Conservation (phyloP, 345 rosid species). For the Melaleuca alternifolia region DNA sequence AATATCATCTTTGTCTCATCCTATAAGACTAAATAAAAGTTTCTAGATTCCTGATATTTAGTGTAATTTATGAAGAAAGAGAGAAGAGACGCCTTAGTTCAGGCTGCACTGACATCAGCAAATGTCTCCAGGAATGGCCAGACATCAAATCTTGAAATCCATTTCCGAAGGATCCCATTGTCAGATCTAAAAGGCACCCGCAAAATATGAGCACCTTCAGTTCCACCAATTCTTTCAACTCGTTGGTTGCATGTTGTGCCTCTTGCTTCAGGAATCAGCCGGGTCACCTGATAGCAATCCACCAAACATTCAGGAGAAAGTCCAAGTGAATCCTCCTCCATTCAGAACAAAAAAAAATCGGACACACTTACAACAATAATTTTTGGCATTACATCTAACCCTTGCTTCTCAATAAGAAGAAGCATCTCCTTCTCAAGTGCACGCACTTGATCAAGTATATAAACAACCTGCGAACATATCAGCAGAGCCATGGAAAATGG, state of each 20-base stretch:
- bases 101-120: not conserved
- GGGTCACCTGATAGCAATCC: not conserved
- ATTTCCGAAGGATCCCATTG: conserved; percentile 4
- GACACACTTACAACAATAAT: conserved; percentile 59
- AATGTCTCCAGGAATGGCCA: conserved; percentile 94
- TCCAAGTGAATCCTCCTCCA: not conserved
- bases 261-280: conserved; percentile 2
- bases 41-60: not conserved
- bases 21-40: not conserved
- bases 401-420: conserved; percentile 66
- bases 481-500: not conserved
- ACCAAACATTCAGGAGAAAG: not conserved
- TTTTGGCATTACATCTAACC: conserved; percentile 68
- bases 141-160: conserved; percentile 61
- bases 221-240: conserved; percentile 2
- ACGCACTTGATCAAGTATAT: conserved; percentile 90
- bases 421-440: conserved; percentile 90
- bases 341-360: no score
- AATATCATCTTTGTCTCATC: not conserved
- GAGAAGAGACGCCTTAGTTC: not conserved
- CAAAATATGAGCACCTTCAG: not conserved
- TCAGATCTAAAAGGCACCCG: conserved; percentile 4
- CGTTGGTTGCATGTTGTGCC: conserved; percentile 4
- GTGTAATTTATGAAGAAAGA: not conserved
- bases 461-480: conserved; percentile 46